Evolutionary conservation across 257 asterid genomes (phyloP).

Genomic region (Galeopsis tetrahit): DNA sequence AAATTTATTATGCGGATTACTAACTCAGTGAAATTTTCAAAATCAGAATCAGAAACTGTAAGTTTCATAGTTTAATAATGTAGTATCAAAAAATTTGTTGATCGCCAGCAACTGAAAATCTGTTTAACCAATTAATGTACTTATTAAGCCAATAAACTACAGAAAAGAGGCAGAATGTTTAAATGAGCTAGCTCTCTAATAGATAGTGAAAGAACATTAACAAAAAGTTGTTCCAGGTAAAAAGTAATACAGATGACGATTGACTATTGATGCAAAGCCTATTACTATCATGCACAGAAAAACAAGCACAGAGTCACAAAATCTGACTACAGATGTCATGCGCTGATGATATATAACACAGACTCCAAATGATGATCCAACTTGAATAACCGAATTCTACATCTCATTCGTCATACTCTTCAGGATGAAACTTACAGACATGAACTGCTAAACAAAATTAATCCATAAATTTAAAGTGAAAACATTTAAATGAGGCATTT

Average conservation of each 20-base stretch:
- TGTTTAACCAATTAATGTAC: slow-evolving; percentile 9
- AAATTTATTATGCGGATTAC: slow-evolving; percentile 17
- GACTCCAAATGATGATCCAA: slow-evolving; percentile 26
- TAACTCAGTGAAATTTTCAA: not conserved
- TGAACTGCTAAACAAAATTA: slow-evolving; percentile 14
- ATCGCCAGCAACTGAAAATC: not conserved
- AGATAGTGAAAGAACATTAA: slow-evolving; percentile 14
- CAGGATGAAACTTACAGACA: slow-evolving; percentile 27
- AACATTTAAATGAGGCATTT: slow-evolving; percentile 8
- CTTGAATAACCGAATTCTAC: slow-evolving; percentile 17
- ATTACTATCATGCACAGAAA: slow-evolving; percentile 21
- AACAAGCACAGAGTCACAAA: slow-evolving; percentile 26
- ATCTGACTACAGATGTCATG: slow-evolving; percentile 14
- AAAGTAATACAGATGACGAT: slow-evolving; percentile 8
- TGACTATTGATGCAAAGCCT: slow-evolving; percentile 11
- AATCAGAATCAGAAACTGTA: slow-evolving; percentile 22
- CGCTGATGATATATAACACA: slow-evolving; percentile 11
- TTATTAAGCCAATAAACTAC: slow-evolving; percentile 10
- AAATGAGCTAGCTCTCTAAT: slow-evolving; percentile 11
- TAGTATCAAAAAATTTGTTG: slow-evolving; percentile 26
- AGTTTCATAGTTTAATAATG: slow-evolving; percentile 7
- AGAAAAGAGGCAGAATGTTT: slow-evolving; percentile 13
- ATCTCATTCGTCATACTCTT: slow-evolving; percentile 30
- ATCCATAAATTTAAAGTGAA: not conserved
- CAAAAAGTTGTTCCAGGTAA: slow-evolving; percentile 19